Evolutionary conservation across 306 rosid species (phyloP).

Genomic region (Glycine latifolia): DNA sequence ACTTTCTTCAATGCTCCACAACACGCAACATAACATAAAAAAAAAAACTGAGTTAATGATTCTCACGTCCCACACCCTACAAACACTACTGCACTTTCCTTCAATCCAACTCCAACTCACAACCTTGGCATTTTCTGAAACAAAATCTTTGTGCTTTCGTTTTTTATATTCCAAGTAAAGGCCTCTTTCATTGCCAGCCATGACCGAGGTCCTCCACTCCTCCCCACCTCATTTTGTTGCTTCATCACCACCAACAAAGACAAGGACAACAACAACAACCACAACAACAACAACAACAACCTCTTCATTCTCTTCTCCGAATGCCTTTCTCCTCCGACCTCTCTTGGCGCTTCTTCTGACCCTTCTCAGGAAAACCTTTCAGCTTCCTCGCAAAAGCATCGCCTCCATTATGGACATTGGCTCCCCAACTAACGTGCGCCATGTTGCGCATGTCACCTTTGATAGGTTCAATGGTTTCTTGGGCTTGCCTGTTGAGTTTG

Average conservation of each 20-base stretch:
- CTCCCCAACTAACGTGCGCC: constrained; percentile 84
- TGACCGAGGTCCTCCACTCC: constrained; percentile 76
- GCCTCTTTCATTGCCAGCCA: constrained; percentile 72
- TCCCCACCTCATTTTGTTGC: constrained; percentile 64
- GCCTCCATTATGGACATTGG: constrained; percentile 76
- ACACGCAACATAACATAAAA: not conserved
- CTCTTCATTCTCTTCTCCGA: constrained; percentile 52
- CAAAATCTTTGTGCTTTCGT: constrained; percentile 31
- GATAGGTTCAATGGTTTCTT: constrained; percentile 94
- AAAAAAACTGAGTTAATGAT: constrained; percentile 11
- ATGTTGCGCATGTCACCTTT: constrained; percentile 94
- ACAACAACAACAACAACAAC: not conserved
- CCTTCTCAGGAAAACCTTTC: constrained; percentile 68
- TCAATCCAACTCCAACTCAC: constrained; percentile 26
- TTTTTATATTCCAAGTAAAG: constrained; percentile 56
- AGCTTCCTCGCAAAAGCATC: constrained; percentile 55
- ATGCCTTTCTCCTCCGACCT: constrained; percentile 52
- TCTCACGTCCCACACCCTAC: constrained; percentile 36
- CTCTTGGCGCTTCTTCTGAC: constrained; percentile 64
- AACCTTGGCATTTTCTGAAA: constrained; percentile 18
- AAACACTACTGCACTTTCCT: not conserved
- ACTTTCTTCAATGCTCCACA: constrained; percentile 3
- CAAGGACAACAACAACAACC: not conserved
- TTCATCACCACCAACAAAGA: constrained; percentile 34
- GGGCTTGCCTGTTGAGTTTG: constrained; percentile 93